phyloP scores from a whole-genome alignment of 257 asterid species.

The Gynochthodes officinalis region DNA sequence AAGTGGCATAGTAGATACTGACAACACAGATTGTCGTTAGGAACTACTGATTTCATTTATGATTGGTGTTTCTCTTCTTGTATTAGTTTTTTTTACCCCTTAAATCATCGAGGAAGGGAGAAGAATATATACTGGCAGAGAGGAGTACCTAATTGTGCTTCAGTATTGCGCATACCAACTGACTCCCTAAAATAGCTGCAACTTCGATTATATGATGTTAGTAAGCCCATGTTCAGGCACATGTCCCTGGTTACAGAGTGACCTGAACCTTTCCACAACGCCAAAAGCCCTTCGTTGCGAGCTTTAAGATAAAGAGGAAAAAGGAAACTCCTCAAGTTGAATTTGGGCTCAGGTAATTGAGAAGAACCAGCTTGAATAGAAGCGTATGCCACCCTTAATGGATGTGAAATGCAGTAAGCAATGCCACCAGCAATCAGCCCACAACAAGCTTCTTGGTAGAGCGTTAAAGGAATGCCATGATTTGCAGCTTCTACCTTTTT shows the following conservation, averaged over 20 bases:
- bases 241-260: neutral
- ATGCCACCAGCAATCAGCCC: constrained; percentile 19
- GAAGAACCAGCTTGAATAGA: neutral
- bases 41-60: too few relatives aligned
- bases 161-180: neutral
- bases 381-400: neutral
- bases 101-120: too few relatives aligned
- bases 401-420: constrained; percentile 6
- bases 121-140: neutral
- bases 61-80: too few relatives aligned
- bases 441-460: constrained; percentile 18
- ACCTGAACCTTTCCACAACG: constrained; percentile 16
- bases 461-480: constrained; percentile 16
- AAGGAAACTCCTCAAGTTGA: neutral
- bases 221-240: constrained; percentile 2
- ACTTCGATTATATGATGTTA: constrained; percentile 16
- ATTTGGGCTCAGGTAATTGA: neutral
- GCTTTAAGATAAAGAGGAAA: constrained; percentile 5
- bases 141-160: constrained; percentile 14
- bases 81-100: too few relatives aligned
- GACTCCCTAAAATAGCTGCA: constrained; percentile 13
- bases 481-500: constrained; percentile 14
- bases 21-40: too few relatives aligned
- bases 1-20: too few relatives aligned
- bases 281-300: constrained; percentile 15